These are phyloP conservation scores for Aspergillus egyptiacus DNA, from an alignment of 495 filamentous ascomycete genomes.

Conservation along the genomic window DNA sequence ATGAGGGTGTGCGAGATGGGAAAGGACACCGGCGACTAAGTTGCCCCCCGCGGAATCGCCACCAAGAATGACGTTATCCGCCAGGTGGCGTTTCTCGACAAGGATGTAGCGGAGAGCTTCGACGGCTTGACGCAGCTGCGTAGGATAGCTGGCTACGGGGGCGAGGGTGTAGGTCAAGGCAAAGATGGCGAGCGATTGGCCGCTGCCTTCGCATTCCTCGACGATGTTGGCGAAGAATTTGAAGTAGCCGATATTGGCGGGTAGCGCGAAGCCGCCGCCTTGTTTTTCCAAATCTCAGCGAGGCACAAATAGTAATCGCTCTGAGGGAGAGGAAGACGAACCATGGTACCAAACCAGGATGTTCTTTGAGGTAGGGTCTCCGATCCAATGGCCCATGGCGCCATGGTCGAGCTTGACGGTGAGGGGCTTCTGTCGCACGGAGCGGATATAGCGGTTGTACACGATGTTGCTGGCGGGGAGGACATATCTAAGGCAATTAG, in stretches of 20 bases:
- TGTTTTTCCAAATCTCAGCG: neutral
- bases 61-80: conserved; percentile 45
- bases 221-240: conserved; percentile 47
- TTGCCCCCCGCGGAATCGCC: conserved; percentile 67
- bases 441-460: conserved; percentile 44
- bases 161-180: conserved; percentile 54
- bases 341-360: conserved; percentile 57
- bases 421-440: conserved; percentile 35
- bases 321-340: conserved; percentile 16
- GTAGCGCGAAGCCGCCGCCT: conserved; percentile 55
- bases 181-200: conserved; percentile 45
- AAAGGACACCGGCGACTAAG: conserved; percentile 50
- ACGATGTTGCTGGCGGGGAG: conserved; percentile 40
- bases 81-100: conserved; percentile 31
- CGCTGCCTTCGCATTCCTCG: conserved; percentile 20
- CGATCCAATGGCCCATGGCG: conserved; percentile 56
- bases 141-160: conserved; percentile 51
- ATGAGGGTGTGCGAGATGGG: conserved; percentile 57
- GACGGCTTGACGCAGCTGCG: conserved; percentile 54
- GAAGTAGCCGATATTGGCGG: conserved; percentile 46
- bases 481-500: conserved; percentile 14
- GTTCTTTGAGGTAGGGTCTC: conserved; percentile 46
- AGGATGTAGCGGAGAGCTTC: conserved; percentile 48
- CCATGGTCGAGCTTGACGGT: conserved; percentile 47
- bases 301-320: neutral